These are phyloP conservation scores for Populus pruinosa DNA, from an alignment of 345 rosid genomes.

Conservation along the genomic window DNA sequence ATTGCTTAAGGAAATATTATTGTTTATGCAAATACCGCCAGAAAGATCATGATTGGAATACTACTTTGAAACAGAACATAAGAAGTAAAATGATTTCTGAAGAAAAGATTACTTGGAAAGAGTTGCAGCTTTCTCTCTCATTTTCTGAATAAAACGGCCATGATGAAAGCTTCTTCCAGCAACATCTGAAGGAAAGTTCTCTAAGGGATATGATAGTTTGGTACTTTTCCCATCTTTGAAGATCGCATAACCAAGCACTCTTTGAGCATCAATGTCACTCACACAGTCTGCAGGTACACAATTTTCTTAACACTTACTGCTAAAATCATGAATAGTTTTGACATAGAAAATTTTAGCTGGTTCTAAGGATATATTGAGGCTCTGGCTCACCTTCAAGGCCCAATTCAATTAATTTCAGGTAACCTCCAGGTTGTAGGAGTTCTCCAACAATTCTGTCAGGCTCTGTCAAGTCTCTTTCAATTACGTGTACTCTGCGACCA, in stretches of 20 bases:
- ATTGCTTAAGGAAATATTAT: too few species aligned
- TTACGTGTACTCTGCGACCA: constrained; percentile 3
- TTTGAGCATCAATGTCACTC: constrained; percentile 2
- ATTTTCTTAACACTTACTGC: background rate
- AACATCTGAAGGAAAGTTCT: background rate
- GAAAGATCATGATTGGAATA: background rate
- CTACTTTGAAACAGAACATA: background rate
- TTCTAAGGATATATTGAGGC: background rate
- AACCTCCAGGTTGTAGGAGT: constrained; percentile 11
- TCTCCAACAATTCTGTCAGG: constrained; percentile 13
- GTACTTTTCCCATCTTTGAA: background rate
- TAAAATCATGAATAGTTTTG: background rate
- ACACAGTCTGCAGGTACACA: constrained; percentile 9
- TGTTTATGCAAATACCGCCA: background rate
- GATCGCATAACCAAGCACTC: background rate
- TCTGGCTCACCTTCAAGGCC: background rate
- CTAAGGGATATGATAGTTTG: background rate
- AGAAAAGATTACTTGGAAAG: constrained; percentile 3
- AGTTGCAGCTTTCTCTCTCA: constrained; percentile 8
- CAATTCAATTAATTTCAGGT: background rate
- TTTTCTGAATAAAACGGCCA: constrained; percentile 2
- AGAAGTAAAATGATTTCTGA: background rate
- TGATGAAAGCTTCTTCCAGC: constrained; percentile 4
- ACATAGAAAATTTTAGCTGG: background rate
- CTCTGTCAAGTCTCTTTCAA: constrained; percentile 13